These are phyloP conservation scores for Starmerella kuoi DNA, from an alignment of 805 yeast genomes.

Conservation along the genomic window DNA sequence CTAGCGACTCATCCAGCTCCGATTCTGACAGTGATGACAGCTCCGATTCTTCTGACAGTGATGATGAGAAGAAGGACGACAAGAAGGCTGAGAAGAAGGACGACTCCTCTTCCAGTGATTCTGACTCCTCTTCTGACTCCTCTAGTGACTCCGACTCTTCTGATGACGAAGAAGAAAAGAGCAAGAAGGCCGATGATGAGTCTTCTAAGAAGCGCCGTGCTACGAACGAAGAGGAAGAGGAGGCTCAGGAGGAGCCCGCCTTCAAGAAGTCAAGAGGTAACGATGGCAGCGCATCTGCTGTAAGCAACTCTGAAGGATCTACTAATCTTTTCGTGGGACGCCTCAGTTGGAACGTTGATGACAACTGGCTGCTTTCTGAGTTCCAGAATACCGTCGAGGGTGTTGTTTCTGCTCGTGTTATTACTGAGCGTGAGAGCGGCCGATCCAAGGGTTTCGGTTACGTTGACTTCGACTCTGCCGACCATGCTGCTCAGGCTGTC, in stretches of 20 bases:
- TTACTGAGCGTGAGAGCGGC: slow-evolving; percentile 82
- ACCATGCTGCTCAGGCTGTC: slow-evolving; percentile 76
- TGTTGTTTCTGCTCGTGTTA: slow-evolving; percentile 79
- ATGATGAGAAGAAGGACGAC: slow-evolving; percentile 6
- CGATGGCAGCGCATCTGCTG: slow-evolving; percentile 21
- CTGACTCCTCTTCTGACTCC: slow-evolving; percentile 18
- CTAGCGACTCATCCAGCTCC: slow-evolving; percentile 1
- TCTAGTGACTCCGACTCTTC: slow-evolving; percentile 4
- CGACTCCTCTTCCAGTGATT: neutral
- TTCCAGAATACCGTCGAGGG: slow-evolving; percentile 67
- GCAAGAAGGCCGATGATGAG: slow-evolving; percentile 20
- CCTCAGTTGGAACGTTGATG: slow-evolving; percentile 94
- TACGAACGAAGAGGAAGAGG: slow-evolving; percentile 23
- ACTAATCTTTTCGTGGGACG: slow-evolving; percentile 93
- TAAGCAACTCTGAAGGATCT: slow-evolving; percentile 42
- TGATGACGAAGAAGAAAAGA: slow-evolving; percentile 22
- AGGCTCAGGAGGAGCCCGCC: slow-evolving; percentile 29
- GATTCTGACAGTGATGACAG: slow-evolving; percentile 23
- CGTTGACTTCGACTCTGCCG: slow-evolving; percentile 76
- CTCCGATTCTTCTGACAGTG: slow-evolving; percentile 8
- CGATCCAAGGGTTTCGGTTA: slow-evolving; percentile 90
- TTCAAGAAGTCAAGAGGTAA: slow-evolving; percentile 34
- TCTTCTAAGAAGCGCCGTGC: slow-evolving; percentile 16
- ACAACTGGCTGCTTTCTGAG: slow-evolving; percentile 81
- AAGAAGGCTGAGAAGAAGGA: slow-evolving; percentile 9